Evolutionary conservation across 1,139 yeast species (phyloP), one percentile per base, ranked within the genome.

Genomic region (Magnusiomyces ingens): DNA sequence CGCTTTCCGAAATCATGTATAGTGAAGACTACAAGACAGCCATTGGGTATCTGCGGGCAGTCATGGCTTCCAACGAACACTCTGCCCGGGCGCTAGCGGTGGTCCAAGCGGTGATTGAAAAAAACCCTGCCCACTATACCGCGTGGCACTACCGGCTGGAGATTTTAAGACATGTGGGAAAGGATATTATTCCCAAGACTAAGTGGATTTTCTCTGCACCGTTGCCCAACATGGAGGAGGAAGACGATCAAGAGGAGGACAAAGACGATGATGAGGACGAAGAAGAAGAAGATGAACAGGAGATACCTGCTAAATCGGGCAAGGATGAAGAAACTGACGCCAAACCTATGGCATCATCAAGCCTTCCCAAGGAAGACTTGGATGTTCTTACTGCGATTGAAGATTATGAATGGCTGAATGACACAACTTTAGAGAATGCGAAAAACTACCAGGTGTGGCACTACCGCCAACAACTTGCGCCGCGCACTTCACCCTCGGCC

Each of bases 361-460:
- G 11, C 3, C 38, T 21, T n/a, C 17, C 40, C n/a, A 12, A 36
- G 11, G 32, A 45, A 6, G 22, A 37, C 17, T 32, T 26, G 6
- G 48, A 45, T 2, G 4, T n/a, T 6, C 21, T 22, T 15, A 12
- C 38, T 11, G 58, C 60, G 8, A 62, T 62, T 10, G 73, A 69
- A 49, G 61, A 66, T 52, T 64, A 62, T 43, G 79, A 79, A 48
- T 90, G 96, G 96, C 77, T 91, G 60, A 94, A 88, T 60, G 75
- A 76, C 43, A 71, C 86, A 45, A 93, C 96, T 0, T 66, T 85
- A 52, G 82, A 78, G 10, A 84, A 87, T 66, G 85, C 91, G 48
- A 93, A 93, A 68, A 93, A 91, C 71, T 93, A 94, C 71, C 99
- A 93, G 69, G 85, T 93, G 29, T 93, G 99, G 99, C 88, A 90